Base-by-base conservation (phyloP, 306 rosid species). In the Lupinus albus region DNA sequence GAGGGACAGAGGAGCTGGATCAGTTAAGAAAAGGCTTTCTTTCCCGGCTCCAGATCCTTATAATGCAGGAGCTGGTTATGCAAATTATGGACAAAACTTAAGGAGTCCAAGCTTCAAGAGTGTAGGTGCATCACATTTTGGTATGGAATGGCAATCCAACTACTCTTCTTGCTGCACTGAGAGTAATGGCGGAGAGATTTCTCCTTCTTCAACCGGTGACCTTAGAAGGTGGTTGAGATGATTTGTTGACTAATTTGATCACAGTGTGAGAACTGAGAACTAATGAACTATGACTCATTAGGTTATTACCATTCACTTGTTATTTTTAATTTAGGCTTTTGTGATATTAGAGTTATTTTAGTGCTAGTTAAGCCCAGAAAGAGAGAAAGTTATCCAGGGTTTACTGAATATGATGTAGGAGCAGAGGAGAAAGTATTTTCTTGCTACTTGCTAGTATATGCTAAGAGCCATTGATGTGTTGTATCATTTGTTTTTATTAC, bases 101-200 rank as follows among this genome's bases (percentile, higher is more conserved):
- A 88, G 89, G 78, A 93, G 96, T 70, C 97, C 99, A 32, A 93
- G 97, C 75, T 90, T 93, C 67, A 90, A 90, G 80, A 90, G 97
- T 73, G 87, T 86, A 36, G 64, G 68, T 79, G 89, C 74, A 55
- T 64, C 87, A 47, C 84, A 79, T 59, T 79, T 76, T 57, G 93
- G 89, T 38, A 41, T 88, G 76, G 99, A 93, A 80, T 96, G 86
- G 25, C 88, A 84, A 18, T 93, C 99, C 15, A 93, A 86, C 50
- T 93, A 84, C 82, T 93, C 99, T 11, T 93, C 98, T 51, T 89
- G 96, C 80, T 90, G 79, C 76, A 93, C 96, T 17, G 99, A 93
- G 61, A 86, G 90, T 70, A 51, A 85, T 59, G 95, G 97, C 11
- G 94, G 91, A 42, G 97, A 89, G 89, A 70, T 85, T 41, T 93